Conservation (phyloP, 371 early-diverging fungal genomes). For the Apophysomyces sp. region DNA sequence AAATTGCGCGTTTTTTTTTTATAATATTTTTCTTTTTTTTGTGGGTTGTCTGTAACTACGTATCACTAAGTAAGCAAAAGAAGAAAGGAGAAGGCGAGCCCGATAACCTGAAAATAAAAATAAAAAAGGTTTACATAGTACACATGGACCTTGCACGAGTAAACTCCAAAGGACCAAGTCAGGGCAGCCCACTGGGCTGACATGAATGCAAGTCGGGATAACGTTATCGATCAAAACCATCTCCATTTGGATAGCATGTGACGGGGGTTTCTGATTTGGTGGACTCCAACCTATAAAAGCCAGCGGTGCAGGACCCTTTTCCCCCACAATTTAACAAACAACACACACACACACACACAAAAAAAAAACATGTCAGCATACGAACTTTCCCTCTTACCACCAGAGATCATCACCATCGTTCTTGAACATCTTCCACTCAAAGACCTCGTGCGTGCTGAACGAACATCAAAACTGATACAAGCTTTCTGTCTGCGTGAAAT, state of each 20-base stretch:
- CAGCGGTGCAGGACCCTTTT: background rate
- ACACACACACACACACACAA: no score
- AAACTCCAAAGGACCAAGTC: background rate
- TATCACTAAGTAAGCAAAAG: background rate
- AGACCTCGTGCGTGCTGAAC: slow-evolving; percentile 41
- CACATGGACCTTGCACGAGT: background rate
- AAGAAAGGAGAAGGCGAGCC: background rate
- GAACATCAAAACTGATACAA: slow-evolving; percentile 37
- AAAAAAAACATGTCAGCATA: background rate
- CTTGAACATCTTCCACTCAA: slow-evolving; percentile 35
- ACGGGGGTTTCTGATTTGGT: background rate
- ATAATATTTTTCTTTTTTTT: no score
- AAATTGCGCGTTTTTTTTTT: background rate
- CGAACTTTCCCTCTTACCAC: slow-evolving; percentile 26
- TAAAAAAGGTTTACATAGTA: background rate
- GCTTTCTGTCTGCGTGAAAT: slow-evolving; percentile 37
- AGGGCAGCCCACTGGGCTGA: background rate
- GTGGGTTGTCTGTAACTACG: no score
- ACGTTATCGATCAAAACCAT: slow-evolving; percentile 3
- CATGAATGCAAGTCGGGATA: background rate
- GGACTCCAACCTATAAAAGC: background rate
- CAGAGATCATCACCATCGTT: slow-evolving; percentile 37
- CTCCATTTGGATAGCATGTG: background rate
- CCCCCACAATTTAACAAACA: background rate
- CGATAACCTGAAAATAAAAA: background rate